phyloP scores from a whole-genome alignment of 768 basidiomycete species.

The Lyophyllum shimeji region DNA sequence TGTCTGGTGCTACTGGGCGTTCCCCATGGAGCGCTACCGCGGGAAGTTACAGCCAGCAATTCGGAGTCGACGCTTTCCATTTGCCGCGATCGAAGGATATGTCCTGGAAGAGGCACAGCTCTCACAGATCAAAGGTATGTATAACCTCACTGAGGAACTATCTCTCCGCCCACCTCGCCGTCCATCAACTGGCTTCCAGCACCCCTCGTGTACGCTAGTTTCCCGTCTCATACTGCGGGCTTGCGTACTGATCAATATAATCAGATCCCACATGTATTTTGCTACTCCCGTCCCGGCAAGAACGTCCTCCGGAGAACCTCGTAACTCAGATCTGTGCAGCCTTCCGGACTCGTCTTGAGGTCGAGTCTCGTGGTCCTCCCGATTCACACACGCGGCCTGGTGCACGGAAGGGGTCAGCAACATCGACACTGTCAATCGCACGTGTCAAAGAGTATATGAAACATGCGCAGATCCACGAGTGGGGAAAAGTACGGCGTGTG shows the following conservation, averaged over 20 bases:
- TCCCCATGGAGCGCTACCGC: slow-evolving; percentile 38
- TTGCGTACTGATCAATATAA: too few relatives aligned
- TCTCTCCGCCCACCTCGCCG: neutral
- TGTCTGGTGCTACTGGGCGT: slow-evolving; percentile 39
- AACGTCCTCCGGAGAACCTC: slow-evolving; percentile 6
- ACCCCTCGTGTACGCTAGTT: too few relatives aligned
- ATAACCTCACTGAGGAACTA: slow-evolving; percentile 10
- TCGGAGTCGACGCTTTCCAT: slow-evolving; percentile 24
- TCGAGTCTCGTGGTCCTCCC: too few relatives aligned
- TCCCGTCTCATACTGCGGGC: too few relatives aligned
- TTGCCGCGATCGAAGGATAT: slow-evolving; percentile 12
- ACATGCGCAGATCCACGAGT: slow-evolving; percentile 16
- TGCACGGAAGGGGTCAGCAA: slow-evolving; percentile 10
- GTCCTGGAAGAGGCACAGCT: slow-evolving; percentile 17
- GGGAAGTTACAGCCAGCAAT: slow-evolving; percentile 25
- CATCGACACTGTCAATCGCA: neutral
- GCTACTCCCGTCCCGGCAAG: slow-evolving; percentile 19
- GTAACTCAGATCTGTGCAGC: slow-evolving; percentile 16
- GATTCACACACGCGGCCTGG: neutral
- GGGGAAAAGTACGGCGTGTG: slow-evolving; percentile 28
- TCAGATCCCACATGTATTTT: slow-evolving; percentile 28
- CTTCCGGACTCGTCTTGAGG: neutral
- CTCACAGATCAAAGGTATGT: slow-evolving; percentile 16
- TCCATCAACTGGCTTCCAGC: too few relatives aligned
- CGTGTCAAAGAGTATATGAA: slow-evolving; percentile 4